These are phyloP conservation scores for Jatropha podagrica DNA, from an alignment of 441 rosid species.

Conservation along the genomic window DNA sequence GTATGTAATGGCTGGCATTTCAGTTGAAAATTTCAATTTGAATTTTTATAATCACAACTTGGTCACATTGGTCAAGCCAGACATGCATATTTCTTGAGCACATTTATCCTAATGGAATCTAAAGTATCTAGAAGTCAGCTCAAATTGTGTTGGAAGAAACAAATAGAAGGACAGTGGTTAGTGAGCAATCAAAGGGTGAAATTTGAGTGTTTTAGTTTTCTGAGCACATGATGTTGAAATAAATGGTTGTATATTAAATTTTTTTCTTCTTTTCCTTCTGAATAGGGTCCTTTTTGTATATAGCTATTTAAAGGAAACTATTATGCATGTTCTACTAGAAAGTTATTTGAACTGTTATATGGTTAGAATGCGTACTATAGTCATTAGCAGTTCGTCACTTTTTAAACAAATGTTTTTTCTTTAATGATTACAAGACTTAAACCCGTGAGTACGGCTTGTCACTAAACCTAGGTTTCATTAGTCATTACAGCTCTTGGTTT, in stretches of 20 bases:
- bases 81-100: neutral
- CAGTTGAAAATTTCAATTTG: neutral
- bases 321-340: too few species aligned
- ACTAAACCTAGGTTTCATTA: neutral
- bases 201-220: neutral
- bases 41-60: neutral
- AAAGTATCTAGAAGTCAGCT: too few species aligned
- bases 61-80: neutral
- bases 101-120: neutral
- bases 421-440: neutral
- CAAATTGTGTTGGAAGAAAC: neutral
- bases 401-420: neutral
- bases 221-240: neutral
- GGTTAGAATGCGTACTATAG: neutral
- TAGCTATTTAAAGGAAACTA: neutral
- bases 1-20: neutral
- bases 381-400: neutral
- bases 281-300: neutral
- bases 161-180: neutral
- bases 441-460: neutral
- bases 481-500: neutral
- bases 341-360: neutral
- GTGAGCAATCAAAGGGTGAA: neutral
- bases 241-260: neutral
- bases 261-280: neutral